Evolutionary conservation across 192 early-diverging fungal genomes (phyloP).

Genomic region (Glomus cerebriforme): DNA sequence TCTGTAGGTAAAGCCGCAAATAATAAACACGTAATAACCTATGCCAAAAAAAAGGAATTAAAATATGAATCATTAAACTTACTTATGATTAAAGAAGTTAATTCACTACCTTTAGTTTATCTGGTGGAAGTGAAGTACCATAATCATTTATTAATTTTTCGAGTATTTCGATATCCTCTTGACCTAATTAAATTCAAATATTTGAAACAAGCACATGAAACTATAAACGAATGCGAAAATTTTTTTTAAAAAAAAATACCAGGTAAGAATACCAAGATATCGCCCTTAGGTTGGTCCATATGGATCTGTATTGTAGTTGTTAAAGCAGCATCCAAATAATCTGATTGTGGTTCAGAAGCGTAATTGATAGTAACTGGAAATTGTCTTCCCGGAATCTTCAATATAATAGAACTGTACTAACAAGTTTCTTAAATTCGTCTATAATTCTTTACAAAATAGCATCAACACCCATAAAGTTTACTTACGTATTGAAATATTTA

Average conservation of each 20-base stretch:
- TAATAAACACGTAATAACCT: slow-evolving; percentile 81
- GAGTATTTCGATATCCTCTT: slow-evolving; percentile 93
- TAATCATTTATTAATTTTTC: slow-evolving; percentile 81
- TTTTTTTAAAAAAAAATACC: slow-evolving; percentile 54
- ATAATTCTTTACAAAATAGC: neutral
- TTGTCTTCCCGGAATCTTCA: slow-evolving; percentile 89
- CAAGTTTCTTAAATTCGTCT: neutral
- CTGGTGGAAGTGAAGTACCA: slow-evolving; percentile 60
- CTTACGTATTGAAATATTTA: slow-evolving; percentile 81
- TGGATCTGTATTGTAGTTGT: slow-evolving; percentile 90
- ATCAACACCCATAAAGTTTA: neutral
- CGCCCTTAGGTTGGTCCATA: slow-evolving; percentile 79
- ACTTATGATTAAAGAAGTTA: neutral
- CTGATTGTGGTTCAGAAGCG: slow-evolving; percentile 76
- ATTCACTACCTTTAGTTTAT: slow-evolving; percentile 27
- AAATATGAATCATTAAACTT: neutral
- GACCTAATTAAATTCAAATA: slow-evolving; percentile 42
- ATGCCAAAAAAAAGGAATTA: neutral
- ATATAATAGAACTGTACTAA: slow-evolving; percentile 60
- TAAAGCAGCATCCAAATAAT: slow-evolving; percentile 90
- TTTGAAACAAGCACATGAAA: neutral
- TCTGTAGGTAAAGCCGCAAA: slow-evolving; percentile 90
- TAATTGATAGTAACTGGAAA: slow-evolving; percentile 86
- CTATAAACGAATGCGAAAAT: neutral
- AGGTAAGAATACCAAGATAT: slow-evolving; percentile 93